phyloP scores from a whole-genome alignment of 1,139 yeast species.

The Scheffersomyces cryptocercus region DNA sequence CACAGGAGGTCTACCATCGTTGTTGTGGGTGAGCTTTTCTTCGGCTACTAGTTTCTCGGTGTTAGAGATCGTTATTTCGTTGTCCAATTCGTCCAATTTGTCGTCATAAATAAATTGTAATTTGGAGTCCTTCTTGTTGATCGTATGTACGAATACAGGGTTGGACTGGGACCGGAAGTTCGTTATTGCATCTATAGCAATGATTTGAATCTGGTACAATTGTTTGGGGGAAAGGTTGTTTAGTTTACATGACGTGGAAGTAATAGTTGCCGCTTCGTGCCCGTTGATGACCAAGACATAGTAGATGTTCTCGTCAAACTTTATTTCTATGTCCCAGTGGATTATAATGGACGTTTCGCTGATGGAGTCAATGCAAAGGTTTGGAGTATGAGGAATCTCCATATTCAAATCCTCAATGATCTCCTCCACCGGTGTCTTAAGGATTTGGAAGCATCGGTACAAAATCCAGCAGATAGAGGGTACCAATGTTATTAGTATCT shows the following conservation, averaged over 20 bases:
- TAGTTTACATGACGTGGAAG: conserved; percentile 39
- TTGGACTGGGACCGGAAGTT: conserved; percentile 38
- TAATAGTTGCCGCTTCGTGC: conserved; percentile 39
- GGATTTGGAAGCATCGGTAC: conserved; percentile 38
- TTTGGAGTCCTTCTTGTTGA: conserved; percentile 2
- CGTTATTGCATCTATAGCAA: conserved; percentile 40
- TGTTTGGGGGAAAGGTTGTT: conserved; percentile 30
- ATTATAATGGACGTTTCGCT: conserved; percentile 30
- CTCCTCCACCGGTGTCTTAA: conserved; percentile 40
- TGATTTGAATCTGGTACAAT: conserved; percentile 38
- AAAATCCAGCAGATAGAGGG: conserved; percentile 47
- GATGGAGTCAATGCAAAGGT: conserved; percentile 41
- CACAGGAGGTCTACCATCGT: not conserved
- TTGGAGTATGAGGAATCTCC: conserved; percentile 46
- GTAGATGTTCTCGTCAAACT: conserved; percentile 34
- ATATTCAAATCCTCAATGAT: conserved; percentile 38
- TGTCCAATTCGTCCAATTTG: not conserved
- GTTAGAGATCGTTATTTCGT: not conserved
- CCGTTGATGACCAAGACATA: conserved; percentile 39
- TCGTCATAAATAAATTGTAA: not conserved
- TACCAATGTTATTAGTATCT: conserved; percentile 40
- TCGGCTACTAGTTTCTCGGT: not conserved
- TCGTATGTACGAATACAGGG: conserved; percentile 27
- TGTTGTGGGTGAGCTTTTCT: not conserved
- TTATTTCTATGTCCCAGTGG: conserved; percentile 45